Evolutionary conservation across 768 basidiomycete species (phyloP).

Genomic region (Calocybe cyanea): DNA sequence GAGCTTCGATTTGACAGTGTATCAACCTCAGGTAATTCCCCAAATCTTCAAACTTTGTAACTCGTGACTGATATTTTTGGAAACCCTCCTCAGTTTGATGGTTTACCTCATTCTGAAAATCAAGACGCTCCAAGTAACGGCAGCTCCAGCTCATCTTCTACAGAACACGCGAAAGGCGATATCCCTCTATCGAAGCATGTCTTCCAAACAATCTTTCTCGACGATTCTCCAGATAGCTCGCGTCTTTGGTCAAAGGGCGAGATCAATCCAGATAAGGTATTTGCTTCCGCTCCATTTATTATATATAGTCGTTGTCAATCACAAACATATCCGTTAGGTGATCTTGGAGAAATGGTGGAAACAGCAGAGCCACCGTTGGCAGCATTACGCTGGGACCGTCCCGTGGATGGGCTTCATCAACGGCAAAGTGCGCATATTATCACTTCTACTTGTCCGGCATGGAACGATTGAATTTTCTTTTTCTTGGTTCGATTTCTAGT

Average conservation of each 20-base stretch:
- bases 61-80: not conserved
- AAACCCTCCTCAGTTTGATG: conserved; percentile 18
- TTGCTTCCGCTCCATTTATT: not conserved
- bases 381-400: conserved; percentile 35
- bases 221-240: conserved; percentile 32
- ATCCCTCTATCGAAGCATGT: conserved; percentile 38
- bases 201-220: conserved; percentile 50
- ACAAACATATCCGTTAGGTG: conserved; percentile 14
- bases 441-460: too few relatives aligned
- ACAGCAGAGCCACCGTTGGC: conserved; percentile 49
- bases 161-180: conserved; percentile 1
- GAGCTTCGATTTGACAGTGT: conserved; percentile 48
- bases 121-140: not conserved
- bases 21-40: conserved; percentile 39
- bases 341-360: conserved; percentile 51
- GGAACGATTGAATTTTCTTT: too few relatives aligned
- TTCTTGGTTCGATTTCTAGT: too few relatives aligned
- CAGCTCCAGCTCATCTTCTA: too few relatives aligned
- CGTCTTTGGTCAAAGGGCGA: conserved; percentile 39
- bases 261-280: conserved; percentile 30
- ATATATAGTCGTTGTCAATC: too few relatives aligned
- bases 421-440: conserved; percentile 22
- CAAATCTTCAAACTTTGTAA: not conserved
- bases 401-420: conserved; percentile 37
- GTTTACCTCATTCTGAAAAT: conserved; percentile 10